Evolutionary conservation across 2,329 filamentous ascomycete genomes (phyloP).

Genomic region (Bisporella sp.): DNA sequence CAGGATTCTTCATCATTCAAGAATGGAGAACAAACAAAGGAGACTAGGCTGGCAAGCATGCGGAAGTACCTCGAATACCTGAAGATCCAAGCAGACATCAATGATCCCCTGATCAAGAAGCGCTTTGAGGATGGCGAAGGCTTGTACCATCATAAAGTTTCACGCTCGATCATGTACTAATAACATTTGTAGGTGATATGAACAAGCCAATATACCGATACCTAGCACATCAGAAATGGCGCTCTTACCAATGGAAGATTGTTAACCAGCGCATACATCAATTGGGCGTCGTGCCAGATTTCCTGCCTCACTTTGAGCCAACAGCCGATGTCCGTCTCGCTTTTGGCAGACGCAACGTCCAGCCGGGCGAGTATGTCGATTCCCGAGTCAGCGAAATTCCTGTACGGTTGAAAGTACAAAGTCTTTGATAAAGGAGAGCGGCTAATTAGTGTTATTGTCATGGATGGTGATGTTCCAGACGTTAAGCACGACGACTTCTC

Average conservation of each 20-base stretch:
- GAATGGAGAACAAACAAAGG: slow-evolving; percentile 59
- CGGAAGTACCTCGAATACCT: slow-evolving; percentile 64
- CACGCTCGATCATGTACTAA: not conserved
- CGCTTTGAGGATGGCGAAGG: slow-evolving; percentile 87
- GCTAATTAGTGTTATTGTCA: slow-evolving; percentile 74
- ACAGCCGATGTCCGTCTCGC: slow-evolving; percentile 73
- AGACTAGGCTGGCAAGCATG: slow-evolving; percentile 63
- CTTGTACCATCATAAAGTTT: slow-evolving; percentile 38
- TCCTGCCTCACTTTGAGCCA: slow-evolving; percentile 74
- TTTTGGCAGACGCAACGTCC: slow-evolving; percentile 64
- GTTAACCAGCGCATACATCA: slow-evolving; percentile 80
- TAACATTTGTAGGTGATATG: slow-evolving; percentile 67
- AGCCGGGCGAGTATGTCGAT: slow-evolving; percentile 73
- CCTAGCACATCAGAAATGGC: slow-evolving; percentile 84
- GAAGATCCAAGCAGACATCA: slow-evolving; percentile 89
- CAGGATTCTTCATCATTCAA: slow-evolving; percentile 48
- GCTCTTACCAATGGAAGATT: slow-evolving; percentile 69
- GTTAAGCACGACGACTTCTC: slow-evolving; percentile 67
- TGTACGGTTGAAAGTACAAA: slow-evolving; percentile 77
- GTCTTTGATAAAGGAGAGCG: slow-evolving; percentile 76
- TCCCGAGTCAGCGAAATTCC: slow-evolving; percentile 65
- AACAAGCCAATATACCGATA: slow-evolving; percentile 91
- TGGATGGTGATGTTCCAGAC: slow-evolving; percentile 88
- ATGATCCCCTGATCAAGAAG: slow-evolving; percentile 90
- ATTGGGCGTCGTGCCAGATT: slow-evolving; percentile 81